Conservation (phyloP, 345 rosid genomes). For the Combretum micranthum region DNA sequence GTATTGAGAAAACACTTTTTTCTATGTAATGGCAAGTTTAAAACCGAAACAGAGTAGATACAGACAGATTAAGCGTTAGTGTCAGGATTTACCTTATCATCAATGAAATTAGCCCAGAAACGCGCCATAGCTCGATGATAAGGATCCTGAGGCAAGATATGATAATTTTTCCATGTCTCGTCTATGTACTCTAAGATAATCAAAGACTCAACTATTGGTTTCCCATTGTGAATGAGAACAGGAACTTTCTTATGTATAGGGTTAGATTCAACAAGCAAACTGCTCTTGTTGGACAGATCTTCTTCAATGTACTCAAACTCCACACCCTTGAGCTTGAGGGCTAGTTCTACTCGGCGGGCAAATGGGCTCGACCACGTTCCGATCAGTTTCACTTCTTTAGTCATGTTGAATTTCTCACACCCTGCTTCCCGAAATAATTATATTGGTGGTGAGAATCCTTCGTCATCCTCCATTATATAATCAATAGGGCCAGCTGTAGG, state of each 20-base stretch:
- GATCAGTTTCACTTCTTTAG: conserved; percentile 16
- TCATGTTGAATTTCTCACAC: neutral
- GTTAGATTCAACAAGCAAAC: conserved; percentile 20
- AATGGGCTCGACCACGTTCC: conserved; percentile 17
- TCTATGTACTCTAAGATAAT: conserved; percentile 26
- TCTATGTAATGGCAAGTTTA: neutral
- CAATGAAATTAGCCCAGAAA: conserved; percentile 26
- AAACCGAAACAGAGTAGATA: no score
- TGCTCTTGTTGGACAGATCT: conserved; percentile 21
- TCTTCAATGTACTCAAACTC: conserved; percentile 23
- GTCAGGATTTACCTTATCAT: conserved; percentile 16
- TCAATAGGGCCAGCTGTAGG: no score
- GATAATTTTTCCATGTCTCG: conserved; percentile 27
- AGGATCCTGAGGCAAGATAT: conserved; percentile 17
- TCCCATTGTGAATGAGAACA: conserved; percentile 21
- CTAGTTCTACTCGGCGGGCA: conserved; percentile 17
- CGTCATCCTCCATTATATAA: no score
- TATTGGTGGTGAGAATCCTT: no score
- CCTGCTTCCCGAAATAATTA: no score
- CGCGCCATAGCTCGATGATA: conserved; percentile 19
- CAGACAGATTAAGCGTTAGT: no score
- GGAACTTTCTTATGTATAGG: conserved; percentile 30
- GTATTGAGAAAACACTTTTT: neutral
- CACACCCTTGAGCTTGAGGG: conserved; percentile 26
- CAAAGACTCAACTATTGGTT: conserved; percentile 16